Evolutionary conservation across 2,329 filamentous ascomycete genomes (phyloP), one percentile per base, ranked within the genome.

Genomic region (Akanthomyces uredinophilus): DNA sequence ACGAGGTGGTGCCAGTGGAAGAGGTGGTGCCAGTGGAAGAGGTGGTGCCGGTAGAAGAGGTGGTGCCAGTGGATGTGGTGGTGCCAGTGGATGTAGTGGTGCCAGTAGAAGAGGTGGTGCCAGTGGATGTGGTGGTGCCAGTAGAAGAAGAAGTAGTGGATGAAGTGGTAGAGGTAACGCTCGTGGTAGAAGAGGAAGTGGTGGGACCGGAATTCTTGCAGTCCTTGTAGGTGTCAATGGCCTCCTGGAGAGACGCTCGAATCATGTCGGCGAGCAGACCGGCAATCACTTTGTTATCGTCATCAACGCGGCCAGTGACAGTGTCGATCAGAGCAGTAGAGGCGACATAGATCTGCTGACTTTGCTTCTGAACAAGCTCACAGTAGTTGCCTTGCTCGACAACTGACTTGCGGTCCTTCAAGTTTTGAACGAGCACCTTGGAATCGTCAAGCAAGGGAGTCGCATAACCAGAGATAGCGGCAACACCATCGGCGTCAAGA

Each of bases 261-360:
- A 62, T 62, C 16, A 61, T 16, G 7, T 22, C 44, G 20, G 24
- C 27, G 16, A 50, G 56, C 56, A 10, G 29, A 32, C 29, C 47
- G 3, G 56, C 44, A 24, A 32, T 32, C 29, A 5, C 29, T 8
- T 35, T 35, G 32, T 8, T 8, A 10, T 35, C 7, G 4, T 5
- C 32, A 8, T 24, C 51, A 10, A 61, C 50, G 1, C 51, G 50
- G 2, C 13, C 7, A 8, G 50, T 61, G 27, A 62, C 29, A 6
- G 24, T 56, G 27, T 62, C 52, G 46, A 62, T 62, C 22, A 62
- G 60, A 6, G 18, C 53, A 20, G 22, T 62, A 0, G 60, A 62
- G 8, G 14, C 27, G 8, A 7, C 18, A 7, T 24, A 27, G 14
- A 50, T 46, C 5, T n/a, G 22, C n/a, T 22, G 20, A 35, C 4